Conservation (phyloP, 2,329 filamentous ascomycete genomes). For the Atkinsonella hypoxylon region DNA sequence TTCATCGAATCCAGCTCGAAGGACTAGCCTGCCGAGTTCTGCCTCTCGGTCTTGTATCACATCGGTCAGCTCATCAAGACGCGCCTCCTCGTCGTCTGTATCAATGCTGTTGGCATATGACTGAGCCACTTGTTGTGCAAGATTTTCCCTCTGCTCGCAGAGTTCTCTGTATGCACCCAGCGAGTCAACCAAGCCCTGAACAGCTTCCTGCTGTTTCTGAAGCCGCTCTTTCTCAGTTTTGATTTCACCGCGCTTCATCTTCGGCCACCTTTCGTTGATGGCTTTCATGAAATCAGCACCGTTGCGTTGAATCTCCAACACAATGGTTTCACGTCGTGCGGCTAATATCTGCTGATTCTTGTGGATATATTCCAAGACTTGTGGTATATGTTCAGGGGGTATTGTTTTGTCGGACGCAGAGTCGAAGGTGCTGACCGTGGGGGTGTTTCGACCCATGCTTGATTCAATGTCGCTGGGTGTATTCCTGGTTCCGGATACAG, state of each 20-base stretch:
- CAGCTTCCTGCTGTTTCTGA: slow-evolving; percentile 30
- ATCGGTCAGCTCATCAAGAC: slow-evolving; percentile 35
- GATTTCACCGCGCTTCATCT: slow-evolving; percentile 32
- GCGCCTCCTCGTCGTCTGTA: slow-evolving; percentile 38
- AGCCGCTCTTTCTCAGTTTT: slow-evolving; percentile 38
- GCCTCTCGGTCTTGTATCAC: slow-evolving; percentile 32
- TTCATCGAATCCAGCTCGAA: slow-evolving; percentile 34
- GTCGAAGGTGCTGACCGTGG: neutral
- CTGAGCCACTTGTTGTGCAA: slow-evolving; percentile 34
- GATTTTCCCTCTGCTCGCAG: slow-evolving; percentile 29
- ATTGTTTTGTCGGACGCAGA: neutral
- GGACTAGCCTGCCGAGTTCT: slow-evolving; percentile 27
- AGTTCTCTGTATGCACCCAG: slow-evolving; percentile 31
- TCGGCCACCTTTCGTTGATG: slow-evolving; percentile 33
- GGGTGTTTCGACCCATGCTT: slow-evolving; percentile 2
- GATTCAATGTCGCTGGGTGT: slow-evolving; percentile 1
- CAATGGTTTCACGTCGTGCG: slow-evolving; percentile 25
- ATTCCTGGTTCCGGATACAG: neutral
- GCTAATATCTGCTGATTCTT: slow-evolving; percentile 21
- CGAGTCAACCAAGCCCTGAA: slow-evolving; percentile 29
- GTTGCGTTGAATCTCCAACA: slow-evolving; percentile 33
- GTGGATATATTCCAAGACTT: slow-evolving; percentile 18
- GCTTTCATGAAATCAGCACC: slow-evolving; percentile 34
- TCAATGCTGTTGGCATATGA: slow-evolving; percentile 39
- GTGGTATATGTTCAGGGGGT: slow-evolving; percentile 14